These are phyloP conservation scores for Nemania serpens DNA, from an alignment of 2,329 filamentous ascomycete genomes.

Conservation along the genomic window DNA sequence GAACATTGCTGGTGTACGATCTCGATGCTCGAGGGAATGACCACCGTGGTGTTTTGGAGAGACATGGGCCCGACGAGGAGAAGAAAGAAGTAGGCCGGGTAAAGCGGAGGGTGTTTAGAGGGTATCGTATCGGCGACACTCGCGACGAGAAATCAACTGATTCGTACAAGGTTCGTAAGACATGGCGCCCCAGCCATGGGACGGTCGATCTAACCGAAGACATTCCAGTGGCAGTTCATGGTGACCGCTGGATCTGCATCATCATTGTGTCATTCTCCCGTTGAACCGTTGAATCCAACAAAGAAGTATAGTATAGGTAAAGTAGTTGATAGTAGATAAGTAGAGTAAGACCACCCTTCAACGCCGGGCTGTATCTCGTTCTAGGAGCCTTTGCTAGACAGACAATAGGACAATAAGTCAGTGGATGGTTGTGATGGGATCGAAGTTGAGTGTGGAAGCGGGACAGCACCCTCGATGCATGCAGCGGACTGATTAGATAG, in stretches of 20 bases:
- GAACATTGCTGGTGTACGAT: constrained; percentile 47
- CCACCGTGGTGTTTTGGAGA: constrained; percentile 37
- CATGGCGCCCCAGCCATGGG: constrained; percentile 39
- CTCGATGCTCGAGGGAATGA: constrained; percentile 37
- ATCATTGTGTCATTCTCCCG: constrained; percentile 18
- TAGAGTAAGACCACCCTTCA: not conserved
- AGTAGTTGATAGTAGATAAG: too few species aligned
- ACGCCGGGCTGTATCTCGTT: not conserved
- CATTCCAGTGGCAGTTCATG: constrained; percentile 40
- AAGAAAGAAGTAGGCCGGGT: constrained; percentile 32
- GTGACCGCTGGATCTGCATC: constrained; percentile 27
- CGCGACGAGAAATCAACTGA: constrained; percentile 37
- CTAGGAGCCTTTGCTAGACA: not conserved
- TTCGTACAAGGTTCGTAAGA: constrained; percentile 40
- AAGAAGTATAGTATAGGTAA: not conserved
- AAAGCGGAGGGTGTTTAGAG: constrained; percentile 27
- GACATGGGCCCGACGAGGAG: constrained; percentile 29
- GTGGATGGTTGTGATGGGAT: not conserved
- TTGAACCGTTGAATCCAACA: constrained; percentile 12
- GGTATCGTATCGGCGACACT: constrained; percentile 31
- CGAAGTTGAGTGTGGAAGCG: not conserved
- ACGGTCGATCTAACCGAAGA: constrained; percentile 42
- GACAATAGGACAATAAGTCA: not conserved
- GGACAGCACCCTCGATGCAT: not conserved
- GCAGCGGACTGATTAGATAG: not conserved